Evolutionary conservation across 805 yeast genomes (phyloP).

Genomic region (Candida caryicola): DNA sequence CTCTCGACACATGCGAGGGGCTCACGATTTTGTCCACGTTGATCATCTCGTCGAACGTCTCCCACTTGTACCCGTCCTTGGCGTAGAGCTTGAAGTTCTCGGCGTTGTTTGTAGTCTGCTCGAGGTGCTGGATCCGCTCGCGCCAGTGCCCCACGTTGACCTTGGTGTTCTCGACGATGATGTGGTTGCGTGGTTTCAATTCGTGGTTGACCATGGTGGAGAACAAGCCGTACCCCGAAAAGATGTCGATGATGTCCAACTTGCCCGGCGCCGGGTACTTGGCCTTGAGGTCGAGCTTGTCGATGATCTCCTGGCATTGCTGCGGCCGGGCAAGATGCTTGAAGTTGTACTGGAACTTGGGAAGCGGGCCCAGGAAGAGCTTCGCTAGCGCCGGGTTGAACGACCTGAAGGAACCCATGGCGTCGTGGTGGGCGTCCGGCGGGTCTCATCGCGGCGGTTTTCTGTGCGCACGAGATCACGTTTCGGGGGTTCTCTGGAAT

Average conservation of each 20-base stretch:
- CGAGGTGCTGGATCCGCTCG: constrained; percentile 21
- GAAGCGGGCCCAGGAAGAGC: constrained; percentile 18
- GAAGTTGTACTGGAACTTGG: constrained; percentile 25
- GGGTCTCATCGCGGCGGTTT: too few relatives aligned
- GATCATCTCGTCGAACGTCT: constrained; percentile 49
- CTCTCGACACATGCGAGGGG: constrained; percentile 26
- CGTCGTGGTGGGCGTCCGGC: too few relatives aligned
- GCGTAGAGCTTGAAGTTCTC: constrained; percentile 33
- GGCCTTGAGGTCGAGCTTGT: constrained; percentile 43
- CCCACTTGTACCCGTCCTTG: constrained; percentile 68
- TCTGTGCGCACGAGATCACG: not conserved
- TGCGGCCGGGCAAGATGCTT: constrained; percentile 20
- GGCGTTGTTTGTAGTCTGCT: constrained; percentile 20
- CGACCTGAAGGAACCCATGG: constrained; percentile 12
- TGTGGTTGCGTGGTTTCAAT: constrained; percentile 60
- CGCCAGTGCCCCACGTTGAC: constrained; percentile 26
- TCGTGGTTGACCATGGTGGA: constrained; percentile 60
- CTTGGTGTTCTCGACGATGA: constrained; percentile 55
- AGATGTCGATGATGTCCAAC: constrained; percentile 56
- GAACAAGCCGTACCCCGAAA: constrained; percentile 58
- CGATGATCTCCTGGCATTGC: constrained; percentile 39
- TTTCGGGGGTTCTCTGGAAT: not conserved
- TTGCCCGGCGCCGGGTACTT: constrained; percentile 34
- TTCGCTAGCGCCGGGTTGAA: constrained; percentile 26
- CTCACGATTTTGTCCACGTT: constrained; percentile 42